Base-by-base conservation (phyloP, 768 basidiomycete species). In the Paxillus ammoniavirescens region DNA sequence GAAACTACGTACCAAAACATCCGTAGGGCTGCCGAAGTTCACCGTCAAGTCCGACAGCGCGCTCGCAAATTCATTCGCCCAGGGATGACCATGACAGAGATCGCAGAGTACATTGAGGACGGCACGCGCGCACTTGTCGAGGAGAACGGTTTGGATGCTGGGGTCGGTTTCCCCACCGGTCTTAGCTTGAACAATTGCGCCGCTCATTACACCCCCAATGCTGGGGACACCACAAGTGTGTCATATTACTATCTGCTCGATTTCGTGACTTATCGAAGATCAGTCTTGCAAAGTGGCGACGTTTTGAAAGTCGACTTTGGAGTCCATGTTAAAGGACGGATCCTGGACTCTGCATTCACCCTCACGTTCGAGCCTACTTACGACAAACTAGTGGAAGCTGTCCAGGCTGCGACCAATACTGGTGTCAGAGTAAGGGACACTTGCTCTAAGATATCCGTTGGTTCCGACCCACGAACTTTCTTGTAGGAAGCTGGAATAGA, bases 221-320 rank as follows among this genome's bases (percentile, higher is more conserved):
- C 94, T 5, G 92, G 93, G 35, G 94, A 96, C 71, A 93, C 82
- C 2, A 82, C 69, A 51, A 80, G 93, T 94, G 61, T 56, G 84
- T 73, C 42, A 40, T 36, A 48, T 33, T 9, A 37, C 35, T 42
- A 21, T 40, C 52, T 41, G 35, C 26, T 54, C 28, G n/a, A 26
- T 40, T 41, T 41, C 13, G 4, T 17, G 10, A 35, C 61, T 61
- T 41, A 65, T 44, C n/a, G 33, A 37, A 50, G 41, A 41, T 28
- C 66, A 95, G 95, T 94, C 23, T 74, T 98, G 33, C 78, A 88
- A 66, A 73, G 82, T 52, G 83, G 86, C 36, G 96, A 98, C 65
- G 89, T 98, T 15, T 77, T 99, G 57, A 98, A 99, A 74, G 93
- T 99, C 45, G 97, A 99, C 66, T 82, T 99, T 62, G 97, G 97